These are phyloP conservation scores for Apiotrichum veenhuisii DNA, from an alignment of 1,284 basidiomycete species.

Conservation along the genomic window DNA sequence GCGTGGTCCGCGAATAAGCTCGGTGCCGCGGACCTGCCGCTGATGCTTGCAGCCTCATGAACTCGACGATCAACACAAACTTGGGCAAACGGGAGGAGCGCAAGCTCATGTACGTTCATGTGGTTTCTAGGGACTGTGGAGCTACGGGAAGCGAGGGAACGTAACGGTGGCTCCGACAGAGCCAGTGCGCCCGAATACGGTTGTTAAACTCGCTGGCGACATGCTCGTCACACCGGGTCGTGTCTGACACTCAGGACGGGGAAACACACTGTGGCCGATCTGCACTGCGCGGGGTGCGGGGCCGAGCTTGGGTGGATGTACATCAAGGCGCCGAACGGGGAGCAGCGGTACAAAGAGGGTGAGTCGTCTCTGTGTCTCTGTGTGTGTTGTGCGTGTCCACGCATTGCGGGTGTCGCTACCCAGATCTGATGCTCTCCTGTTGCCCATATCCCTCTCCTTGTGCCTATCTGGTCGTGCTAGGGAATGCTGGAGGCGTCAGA, in stretches of 20 bases:
- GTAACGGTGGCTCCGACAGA: no score
- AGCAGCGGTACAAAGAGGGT: constrained; percentile 50
- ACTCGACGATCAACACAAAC: constrained; percentile 48
- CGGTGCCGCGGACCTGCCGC: no score
- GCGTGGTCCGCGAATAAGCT: no score
- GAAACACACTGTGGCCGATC: constrained; percentile 46
- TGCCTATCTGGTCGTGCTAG: no score
- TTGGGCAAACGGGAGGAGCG: constrained; percentile 45
- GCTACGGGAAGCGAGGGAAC: no score
- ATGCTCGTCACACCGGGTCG: background rate
- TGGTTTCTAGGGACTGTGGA: background rate
- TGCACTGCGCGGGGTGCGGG: constrained; percentile 41
- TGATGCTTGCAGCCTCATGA: constrained; percentile 42
- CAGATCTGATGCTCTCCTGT: background rate
- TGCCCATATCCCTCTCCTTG: no score
- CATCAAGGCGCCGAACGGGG: constrained; percentile 43
- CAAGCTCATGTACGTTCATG: constrained; percentile 37
- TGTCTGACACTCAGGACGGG: constrained; percentile 36
- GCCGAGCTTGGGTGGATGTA: constrained; percentile 48
- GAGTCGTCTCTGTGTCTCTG: background rate
- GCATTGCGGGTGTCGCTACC: background rate
- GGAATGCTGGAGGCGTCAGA: no score
- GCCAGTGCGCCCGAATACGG: no score
- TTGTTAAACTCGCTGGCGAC: background rate
- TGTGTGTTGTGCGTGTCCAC: background rate